A percentile compares a stretch with the other conserved stretches of the same genome.
Evolutionary conservation across 2,329 filamentous ascomycete genomes (phyloP).

Genomic region (Penicillium frequentans): DNA sequence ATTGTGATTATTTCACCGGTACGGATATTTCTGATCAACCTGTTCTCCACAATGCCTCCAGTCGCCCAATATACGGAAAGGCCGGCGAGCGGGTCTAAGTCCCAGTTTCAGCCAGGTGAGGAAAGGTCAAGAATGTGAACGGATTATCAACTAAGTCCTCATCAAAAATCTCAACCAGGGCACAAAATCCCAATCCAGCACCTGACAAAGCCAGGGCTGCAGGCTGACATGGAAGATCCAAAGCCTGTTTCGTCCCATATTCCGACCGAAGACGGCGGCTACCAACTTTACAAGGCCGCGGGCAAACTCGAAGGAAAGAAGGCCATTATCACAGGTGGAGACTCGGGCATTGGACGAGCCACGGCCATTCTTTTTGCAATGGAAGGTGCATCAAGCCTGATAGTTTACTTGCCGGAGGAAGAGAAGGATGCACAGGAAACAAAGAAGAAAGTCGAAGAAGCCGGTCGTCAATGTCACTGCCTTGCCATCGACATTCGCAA

Average conservation of each 20-base stretch:
- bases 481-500: constrained; percentile 65
- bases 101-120: constrained; percentile 37
- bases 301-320: constrained; percentile 74
- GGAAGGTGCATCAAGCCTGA: constrained; percentile 73
- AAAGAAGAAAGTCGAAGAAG: constrained; percentile 66
- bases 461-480: constrained; percentile 65
- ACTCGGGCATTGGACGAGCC: constrained; percentile 75
- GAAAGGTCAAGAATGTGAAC: not conserved
- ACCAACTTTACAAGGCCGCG: constrained; percentile 70
- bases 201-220: constrained; percentile 54
- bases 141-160: not conserved
- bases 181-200: constrained; percentile 54
- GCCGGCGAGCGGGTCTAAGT: constrained; percentile 25
- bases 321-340: constrained; percentile 78
- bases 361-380: constrained; percentile 75
- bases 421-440: constrained; percentile 75
- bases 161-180: constrained; percentile 33
- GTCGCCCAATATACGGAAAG: constrained; percentile 16
- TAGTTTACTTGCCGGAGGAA: constrained; percentile 73
- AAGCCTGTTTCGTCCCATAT: constrained; percentile 64
- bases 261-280: constrained; percentile 66
- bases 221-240: constrained; percentile 56
- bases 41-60: constrained; percentile 13
- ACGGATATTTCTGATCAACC: not conserved
- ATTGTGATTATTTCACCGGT: not conserved